A percentile compares a stretch with the other conserved stretches of the same genome.
Conservation (phyloP, 2,329 filamentous ascomycete genomes). For the Diaporthe ilicicola region DNA sequence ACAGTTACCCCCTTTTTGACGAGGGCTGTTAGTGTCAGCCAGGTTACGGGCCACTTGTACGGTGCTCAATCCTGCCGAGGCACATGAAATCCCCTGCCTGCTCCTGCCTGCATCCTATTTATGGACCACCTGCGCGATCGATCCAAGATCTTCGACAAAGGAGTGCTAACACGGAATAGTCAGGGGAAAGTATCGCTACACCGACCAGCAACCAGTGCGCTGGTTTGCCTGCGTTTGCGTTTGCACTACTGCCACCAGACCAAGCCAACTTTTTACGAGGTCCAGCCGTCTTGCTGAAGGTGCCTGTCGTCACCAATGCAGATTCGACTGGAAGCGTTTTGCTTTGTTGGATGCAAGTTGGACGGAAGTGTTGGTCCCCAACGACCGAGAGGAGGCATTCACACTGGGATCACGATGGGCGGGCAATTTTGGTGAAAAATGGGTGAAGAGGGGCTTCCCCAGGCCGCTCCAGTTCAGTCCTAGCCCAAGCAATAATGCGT, state of each 20-base stretch:
- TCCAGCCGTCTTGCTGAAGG: not conserved
- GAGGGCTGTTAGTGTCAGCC: conserved; percentile 13
- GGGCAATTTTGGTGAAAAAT: not conserved
- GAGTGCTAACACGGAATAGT: conserved; percentile 14
- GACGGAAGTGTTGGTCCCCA: not conserved
- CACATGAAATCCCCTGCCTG: conserved; percentile 7
- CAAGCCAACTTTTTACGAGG: not conserved
- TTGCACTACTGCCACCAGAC: not conserved
- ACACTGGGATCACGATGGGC: not conserved
- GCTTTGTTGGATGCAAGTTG: not conserved
- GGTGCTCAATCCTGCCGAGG: conserved; percentile 13
- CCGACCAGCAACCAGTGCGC: not conserved
- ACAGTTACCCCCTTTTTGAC: not conserved
- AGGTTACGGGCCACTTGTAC: conserved; percentile 1
- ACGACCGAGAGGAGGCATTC: no score
- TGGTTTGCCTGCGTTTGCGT: not conserved
- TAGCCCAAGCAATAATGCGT: not conserved
- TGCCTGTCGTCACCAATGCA: not conserved
- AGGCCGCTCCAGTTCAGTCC: not conserved
- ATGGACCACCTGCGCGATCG: conserved; percentile 5
- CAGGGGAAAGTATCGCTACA: conserved; percentile 11
- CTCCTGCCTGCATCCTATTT: conserved; percentile 1
- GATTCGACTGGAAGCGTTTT: not conserved
- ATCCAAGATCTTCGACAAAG: conserved; percentile 9
- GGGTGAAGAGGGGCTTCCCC: not conserved